Base-by-base conservation (phyloP, 192 early-diverging fungal genomes). In the Entophlyctis luteolus region DNA sequence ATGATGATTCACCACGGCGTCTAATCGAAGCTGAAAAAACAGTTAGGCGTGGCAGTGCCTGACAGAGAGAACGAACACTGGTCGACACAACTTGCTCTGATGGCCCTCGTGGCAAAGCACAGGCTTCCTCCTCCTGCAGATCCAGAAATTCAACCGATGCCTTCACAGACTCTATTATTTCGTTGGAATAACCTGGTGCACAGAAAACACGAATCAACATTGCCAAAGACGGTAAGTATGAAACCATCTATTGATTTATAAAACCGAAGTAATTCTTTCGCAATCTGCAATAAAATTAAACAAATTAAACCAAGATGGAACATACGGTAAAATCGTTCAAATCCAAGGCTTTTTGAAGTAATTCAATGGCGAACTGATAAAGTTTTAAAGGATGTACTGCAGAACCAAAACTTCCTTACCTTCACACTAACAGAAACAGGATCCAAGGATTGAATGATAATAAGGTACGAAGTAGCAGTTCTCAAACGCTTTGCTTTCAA, bases 381-480 rank as follows among this genome's bases (percentile, higher is more conserved):
- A 72, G 59, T 27, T 46, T 38, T 0, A 25, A 37, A 65, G 54
- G 12, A 71, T 38, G 32, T 29, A 23, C 33, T 37, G 29, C n/a
- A 52, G 2, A 31, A 20, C 22, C 52, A 45, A 48, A 48, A n/a
- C 0, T 18, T 20, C 1, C 37, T 55, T 65, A 88, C 83, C 76
- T 90, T 72, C 25, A 79, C 79, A 58, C 88, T 88, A 45, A 87
- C 81, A 4, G 70, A 57, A 14, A 77, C 14, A 1, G 94, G 86
- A 62, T 95, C 89, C 57, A 99, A 74, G 4, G 94, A 94, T 65
- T 99, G 96, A 37, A 96, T 72, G 48, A 98, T 89, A 42, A 98
- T 88, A 14, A 99, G 71, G 76, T 91, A 93, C 28, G 93, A 93
- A 0, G 93, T 93, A 0, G 96, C 96, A 3, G 94, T 95, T 45